phyloP scores from a whole-genome alignment of 2,329 filamentous ascomycete species.

The Xylaria sp. region DNA sequence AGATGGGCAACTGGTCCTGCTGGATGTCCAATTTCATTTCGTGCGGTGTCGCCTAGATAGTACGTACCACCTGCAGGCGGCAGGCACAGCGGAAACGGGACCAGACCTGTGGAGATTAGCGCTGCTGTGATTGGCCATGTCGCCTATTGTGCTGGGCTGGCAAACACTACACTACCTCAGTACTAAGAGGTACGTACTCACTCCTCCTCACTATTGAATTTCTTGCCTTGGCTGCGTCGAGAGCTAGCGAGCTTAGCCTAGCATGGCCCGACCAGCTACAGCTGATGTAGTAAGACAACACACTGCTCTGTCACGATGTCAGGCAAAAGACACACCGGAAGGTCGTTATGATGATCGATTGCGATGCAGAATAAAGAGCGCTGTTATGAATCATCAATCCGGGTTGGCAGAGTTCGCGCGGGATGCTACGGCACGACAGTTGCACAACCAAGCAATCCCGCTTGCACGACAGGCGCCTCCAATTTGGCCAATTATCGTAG shows the following conservation, averaged over 20 bases:
- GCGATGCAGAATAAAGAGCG: too few species aligned
- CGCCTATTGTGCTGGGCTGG: background rate
- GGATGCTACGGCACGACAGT: too few species aligned
- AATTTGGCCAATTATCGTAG: background rate
- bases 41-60: background rate
- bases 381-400: background rate
- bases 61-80: slow-evolving; percentile 9
- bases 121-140: slow-evolving; percentile 8
- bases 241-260: background rate
- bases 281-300: slow-evolving; percentile 12
- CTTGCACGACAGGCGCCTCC: background rate
- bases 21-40: slow-evolving; percentile 18
- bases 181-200: too few species aligned
- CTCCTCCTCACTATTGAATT: slow-evolving; percentile 15
- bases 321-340: background rate
- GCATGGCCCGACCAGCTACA: background rate
- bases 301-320: background rate
- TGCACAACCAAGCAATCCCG: too few species aligned
- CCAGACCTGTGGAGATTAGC: slow-evolving; percentile 8
- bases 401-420: too few species aligned
- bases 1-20: slow-evolving; percentile 5
- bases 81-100: slow-evolving; percentile 14
- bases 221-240: slow-evolving; percentile 12
- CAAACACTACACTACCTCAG: background rate
- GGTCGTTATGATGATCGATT: background rate